Percentiles rank a stretch among this genome's conserved stretches.
phyloP scores from a whole-genome alignment of 2,329 filamentous ascomycete genomes.

The Metarhizium rileyi region DNA sequence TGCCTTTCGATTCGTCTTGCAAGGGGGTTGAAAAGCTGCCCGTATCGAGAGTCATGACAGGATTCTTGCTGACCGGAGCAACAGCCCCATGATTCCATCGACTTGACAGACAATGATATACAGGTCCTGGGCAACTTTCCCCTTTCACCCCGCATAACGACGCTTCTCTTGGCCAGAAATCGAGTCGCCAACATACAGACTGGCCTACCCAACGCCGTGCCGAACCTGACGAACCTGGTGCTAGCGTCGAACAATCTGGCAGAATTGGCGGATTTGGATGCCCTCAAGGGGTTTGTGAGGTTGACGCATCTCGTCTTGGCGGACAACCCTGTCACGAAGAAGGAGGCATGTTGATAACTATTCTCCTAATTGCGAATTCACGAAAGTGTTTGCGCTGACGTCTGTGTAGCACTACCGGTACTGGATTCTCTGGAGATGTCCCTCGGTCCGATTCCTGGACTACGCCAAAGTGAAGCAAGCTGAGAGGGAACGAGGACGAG shows the following conservation, averaged over 20 bases:
- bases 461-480: slow-evolving; percentile 83
- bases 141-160: slow-evolving; percentile 76
- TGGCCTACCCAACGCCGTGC: slow-evolving; percentile 62
- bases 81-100: slow-evolving; percentile 90
- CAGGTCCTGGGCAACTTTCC: slow-evolving; percentile 85
- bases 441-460: slow-evolving; percentile 80
- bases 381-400: not conserved
- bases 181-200: slow-evolving; percentile 75
- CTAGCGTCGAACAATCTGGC: slow-evolving; percentile 72
- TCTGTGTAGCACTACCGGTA: slow-evolving; percentile 69
- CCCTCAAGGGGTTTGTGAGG: slow-evolving; percentile 56
- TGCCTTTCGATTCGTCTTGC: slow-evolving; percentile 1
- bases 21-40: no score
- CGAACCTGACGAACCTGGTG: slow-evolving; percentile 72
- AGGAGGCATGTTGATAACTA: slow-evolving; percentile 57
- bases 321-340: slow-evolving; percentile 85
- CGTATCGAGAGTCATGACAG: no score
- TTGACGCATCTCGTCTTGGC: slow-evolving; percentile 73
- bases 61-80: slow-evolving; percentile 9
- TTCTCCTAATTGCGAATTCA: not conserved
- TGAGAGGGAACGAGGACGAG: slow-evolving; percentile 65
- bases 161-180: slow-evolving; percentile 83
- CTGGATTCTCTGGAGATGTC: slow-evolving; percentile 83
- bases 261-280: slow-evolving; percentile 81
- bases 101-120: slow-evolving; percentile 98